Base-by-base conservation (phyloP, 2,329 filamentous ascomycete genomes). In the Xylariaceae sp. region DNA sequence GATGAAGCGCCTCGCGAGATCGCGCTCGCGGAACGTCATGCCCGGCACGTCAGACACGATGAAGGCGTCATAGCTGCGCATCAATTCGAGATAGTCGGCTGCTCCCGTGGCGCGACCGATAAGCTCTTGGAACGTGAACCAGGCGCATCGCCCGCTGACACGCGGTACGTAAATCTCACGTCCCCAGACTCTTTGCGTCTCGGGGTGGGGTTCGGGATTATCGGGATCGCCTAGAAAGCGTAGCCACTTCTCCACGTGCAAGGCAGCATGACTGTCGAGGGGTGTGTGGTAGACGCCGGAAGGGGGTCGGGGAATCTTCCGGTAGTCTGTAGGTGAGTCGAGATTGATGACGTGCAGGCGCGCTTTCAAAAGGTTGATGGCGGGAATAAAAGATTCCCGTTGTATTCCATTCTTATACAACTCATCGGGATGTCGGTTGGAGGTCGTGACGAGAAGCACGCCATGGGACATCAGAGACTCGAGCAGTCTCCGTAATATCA, bases 371-470 rank as follows among this genome's bases (percentile, higher is more conserved):
- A 99, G 85, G 60, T 91, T 87, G 68, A 99, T 99, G 62, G 92
- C 95, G 0, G 94, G 94, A 49, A 99, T 82, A 70, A 99, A 99
- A 5, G 89, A 95, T 63, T 95, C 87, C 56, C 94, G 86, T 74
- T 99, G 94, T 60, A 99, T 92, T 53, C 94, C 94, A 70, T 99
- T 99, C 72, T 94, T 96, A 78, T 99, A 99, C 6, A 99, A 80
- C 57, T 99, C 92, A 66, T 95, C 86, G 0, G 94, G 94, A 64
- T 96, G 91, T n/a, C 94, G 82, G 72, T 99, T 99, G 6, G 90
- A 95, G 0, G 94, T 99, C 5, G 94, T 97, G 34, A 99, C 87
- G 50, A 99, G 80, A 12, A 97, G 91, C 2, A 96, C 91, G n/a
- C 94, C 94, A 67, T 97, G 91, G 3, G 89, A 88, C 91, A 97